phyloP scores from a whole-genome alignment of 345 rosid genomes.

The Gossypium ekmanianum region DNA sequence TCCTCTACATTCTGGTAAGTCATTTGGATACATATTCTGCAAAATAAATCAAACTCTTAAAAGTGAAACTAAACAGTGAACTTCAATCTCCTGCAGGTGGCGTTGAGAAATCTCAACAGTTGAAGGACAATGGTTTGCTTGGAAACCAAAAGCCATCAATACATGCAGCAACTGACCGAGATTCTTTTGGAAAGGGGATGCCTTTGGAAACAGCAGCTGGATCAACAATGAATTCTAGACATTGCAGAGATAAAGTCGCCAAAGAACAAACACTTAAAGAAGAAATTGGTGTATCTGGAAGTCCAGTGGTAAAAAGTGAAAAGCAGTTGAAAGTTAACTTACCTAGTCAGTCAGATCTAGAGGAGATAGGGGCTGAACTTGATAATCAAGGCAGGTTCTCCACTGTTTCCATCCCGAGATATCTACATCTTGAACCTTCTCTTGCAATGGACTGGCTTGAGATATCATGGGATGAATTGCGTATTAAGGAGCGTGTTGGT shows the following conservation, averaged over 20 bases:
- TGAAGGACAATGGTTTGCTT: conserved; percentile 25
- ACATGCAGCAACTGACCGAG: conserved; percentile 29
- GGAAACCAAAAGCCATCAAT: conserved; percentile 17
- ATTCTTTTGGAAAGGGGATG: conserved; percentile 26
- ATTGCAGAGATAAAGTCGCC: conserved; percentile 20
- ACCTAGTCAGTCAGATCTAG: conserved; percentile 32
- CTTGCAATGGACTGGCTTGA: conserved; percentile 98
- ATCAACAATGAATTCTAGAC: conserved; percentile 15
- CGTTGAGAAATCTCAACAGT: conserved; percentile 21
- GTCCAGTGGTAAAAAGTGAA: conserved; percentile 24
- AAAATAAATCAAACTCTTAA: background rate
- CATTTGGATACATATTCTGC: conserved; percentile 8
- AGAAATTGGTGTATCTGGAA: conserved; percentile 34
- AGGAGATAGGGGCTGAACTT: conserved; percentile 35
- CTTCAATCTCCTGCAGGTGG: conserved; percentile 14
- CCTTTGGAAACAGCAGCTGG: conserved; percentile 30
- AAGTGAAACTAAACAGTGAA: background rate
- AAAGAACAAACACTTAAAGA: conserved; percentile 29
- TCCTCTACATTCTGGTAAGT: conserved; percentile 41
- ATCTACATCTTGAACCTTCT: conserved; percentile 78
- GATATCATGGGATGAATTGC: conserved; percentile 86
- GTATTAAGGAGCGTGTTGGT: conserved; percentile 87
- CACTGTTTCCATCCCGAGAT: conserved; percentile 46
- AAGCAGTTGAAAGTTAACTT: conserved; percentile 35
- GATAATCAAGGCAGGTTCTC: conserved; percentile 40